Conservation (phyloP, 768 basidiomycete genomes). For the Xanthoconium purpureum region DNA sequence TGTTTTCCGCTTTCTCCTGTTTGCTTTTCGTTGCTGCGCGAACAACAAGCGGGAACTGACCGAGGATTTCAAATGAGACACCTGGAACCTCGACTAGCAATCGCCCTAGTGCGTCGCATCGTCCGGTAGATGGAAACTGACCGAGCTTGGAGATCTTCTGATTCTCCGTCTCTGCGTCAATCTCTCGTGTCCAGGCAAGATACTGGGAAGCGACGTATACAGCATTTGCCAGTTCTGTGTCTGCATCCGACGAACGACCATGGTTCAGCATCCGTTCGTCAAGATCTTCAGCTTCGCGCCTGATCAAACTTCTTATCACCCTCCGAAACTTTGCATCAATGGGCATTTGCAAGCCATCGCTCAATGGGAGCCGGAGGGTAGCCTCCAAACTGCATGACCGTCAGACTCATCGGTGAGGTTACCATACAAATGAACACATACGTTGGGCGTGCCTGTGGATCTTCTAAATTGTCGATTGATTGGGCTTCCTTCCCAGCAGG, state of each 20-base stretch:
- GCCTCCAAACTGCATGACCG: neutral
- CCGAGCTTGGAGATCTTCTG: neutral
- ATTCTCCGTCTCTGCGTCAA: neutral
- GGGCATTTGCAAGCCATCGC: neutral
- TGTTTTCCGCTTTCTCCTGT: neutral
- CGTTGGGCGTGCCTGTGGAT: conserved; percentile 1
- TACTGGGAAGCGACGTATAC: neutral
- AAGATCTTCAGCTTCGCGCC: neutral
- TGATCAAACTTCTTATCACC: neutral
- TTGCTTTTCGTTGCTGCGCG: neutral
- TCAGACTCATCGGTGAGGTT: neutral
- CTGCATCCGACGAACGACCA: neutral
- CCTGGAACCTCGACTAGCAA: neutral
- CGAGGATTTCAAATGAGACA: neutral
- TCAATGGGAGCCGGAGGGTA: neutral
- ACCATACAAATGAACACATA: neutral
- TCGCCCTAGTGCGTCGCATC: conserved; percentile 5
- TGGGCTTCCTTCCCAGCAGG: neutral
- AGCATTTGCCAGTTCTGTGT: neutral
- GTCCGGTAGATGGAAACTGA: neutral
- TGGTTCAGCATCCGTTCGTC: neutral
- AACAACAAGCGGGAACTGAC: neutral
- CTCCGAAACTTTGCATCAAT: neutral
- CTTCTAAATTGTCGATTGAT: neutral
- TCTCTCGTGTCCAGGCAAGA: neutral